These are phyloP conservation scores for Forsythia suspensa DNA, from an alignment of 257 asterid species.

Conservation along the genomic window DNA sequence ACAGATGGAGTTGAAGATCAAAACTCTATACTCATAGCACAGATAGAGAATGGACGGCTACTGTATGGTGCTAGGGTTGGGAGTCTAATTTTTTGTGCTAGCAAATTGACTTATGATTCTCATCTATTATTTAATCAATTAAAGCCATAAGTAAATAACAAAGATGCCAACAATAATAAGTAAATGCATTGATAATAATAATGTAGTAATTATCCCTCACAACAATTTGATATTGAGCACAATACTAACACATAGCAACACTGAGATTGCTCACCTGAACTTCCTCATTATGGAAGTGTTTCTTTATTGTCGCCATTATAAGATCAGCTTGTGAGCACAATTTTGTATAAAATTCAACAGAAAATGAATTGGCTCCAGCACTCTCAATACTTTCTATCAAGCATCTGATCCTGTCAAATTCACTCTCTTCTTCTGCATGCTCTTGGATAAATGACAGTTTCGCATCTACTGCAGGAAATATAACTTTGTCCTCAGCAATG, in stretches of 20 bases:
- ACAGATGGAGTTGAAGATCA: too few species aligned
- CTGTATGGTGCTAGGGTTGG: too few species aligned
- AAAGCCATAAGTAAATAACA: too few species aligned
- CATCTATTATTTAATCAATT: too few species aligned
- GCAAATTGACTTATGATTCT: too few species aligned
- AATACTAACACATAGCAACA: background rate
- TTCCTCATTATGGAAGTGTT: constrained; percentile 89
- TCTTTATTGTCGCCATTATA: constrained; percentile 79
- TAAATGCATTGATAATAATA: too few species aligned
- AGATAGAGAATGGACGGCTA: too few species aligned
- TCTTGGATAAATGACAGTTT: constrained; percentile 89
- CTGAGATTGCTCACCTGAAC: constrained; percentile 53
- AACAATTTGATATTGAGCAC: too few species aligned
- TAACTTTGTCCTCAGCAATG: constrained; percentile 97
- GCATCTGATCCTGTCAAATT: constrained; percentile 81
- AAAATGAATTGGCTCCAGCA: constrained; percentile 76
- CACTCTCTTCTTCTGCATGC: constrained; percentile 95
- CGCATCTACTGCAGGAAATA: constrained; percentile 90
- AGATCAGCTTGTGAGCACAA: constrained; percentile 90
- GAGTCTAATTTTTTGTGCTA: too few species aligned
- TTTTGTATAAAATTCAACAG: constrained; percentile 81
- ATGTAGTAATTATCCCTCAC: too few species aligned
- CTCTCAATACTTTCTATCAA: constrained; percentile 83
- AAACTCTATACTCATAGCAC: too few species aligned
- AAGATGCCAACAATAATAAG: too few species aligned